Evolutionary conservation across 768 basidiomycete species (phyloP).

Genomic region (Boletus subcaerulescens): DNA sequence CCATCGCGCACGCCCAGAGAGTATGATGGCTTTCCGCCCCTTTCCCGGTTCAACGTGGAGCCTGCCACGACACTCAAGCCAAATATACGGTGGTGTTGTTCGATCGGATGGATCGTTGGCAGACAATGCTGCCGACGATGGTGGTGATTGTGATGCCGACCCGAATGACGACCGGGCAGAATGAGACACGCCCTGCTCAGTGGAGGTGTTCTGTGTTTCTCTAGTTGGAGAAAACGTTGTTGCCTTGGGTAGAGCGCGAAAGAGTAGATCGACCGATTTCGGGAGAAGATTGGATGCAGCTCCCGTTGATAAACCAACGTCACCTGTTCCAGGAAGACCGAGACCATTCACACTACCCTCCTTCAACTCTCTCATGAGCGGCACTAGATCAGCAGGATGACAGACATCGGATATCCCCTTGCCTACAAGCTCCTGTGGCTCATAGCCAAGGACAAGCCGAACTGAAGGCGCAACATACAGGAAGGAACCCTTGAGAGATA

Average conservation of each 20-base stretch:
- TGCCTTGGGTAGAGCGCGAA: conserved; percentile 70
- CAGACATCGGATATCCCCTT: conserved; percentile 76
- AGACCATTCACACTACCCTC: conserved; percentile 39
- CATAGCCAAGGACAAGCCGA: conserved; percentile 76
- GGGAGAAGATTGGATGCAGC: conserved; percentile 28
- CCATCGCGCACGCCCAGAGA: conserved; percentile 73
- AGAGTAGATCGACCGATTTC: conserved; percentile 77
- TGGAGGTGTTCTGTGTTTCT: background rate
- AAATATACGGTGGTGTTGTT: conserved; percentile 54
- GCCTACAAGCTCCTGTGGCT: conserved; percentile 79
- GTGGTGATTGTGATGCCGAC: background rate
- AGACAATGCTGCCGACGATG: background rate
- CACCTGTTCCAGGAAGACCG: conserved; percentile 15
- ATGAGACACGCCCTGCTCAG: background rate
- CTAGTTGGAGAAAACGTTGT: background rate
- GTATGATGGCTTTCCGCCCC: conserved; percentile 89
- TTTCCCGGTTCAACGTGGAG: conserved; percentile 92
- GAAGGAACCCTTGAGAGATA: conserved; percentile 90
- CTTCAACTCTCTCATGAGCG: conserved; percentile 89
- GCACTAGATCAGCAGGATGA: conserved; percentile 87
- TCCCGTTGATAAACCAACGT: conserved; percentile 13
- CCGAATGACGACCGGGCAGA: conserved; percentile 1
- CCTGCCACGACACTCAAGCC: conserved; percentile 89
- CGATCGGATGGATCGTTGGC: background rate
- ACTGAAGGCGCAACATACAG: conserved; percentile 90